A percentile compares a stretch with the other conserved stretches of the same genome.
Evolutionary conservation across 768 basidiomycete species (phyloP).

Genomic region (Phlegmacium glaucopus): DNA sequence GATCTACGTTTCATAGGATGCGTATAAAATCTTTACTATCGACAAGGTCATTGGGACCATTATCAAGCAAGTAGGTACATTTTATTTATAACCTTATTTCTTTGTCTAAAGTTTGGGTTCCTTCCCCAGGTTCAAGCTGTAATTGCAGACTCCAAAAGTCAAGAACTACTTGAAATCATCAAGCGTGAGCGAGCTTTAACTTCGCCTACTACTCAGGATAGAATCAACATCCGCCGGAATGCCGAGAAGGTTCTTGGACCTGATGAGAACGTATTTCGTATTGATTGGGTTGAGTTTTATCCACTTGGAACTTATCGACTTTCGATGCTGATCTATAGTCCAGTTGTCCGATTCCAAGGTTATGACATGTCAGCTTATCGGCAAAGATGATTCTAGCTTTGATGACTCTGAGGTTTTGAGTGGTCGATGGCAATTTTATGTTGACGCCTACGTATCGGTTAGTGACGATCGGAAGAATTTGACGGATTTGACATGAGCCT

Average conservation of each 20-base stretch:
- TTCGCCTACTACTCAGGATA: constrained; percentile 66
- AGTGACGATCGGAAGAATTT: constrained; percentile 8
- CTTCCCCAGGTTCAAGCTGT: constrained; percentile 55
- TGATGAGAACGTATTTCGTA: constrained; percentile 75
- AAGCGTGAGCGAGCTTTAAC: constrained; percentile 62
- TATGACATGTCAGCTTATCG: constrained; percentile 71
- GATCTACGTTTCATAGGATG: constrained; percentile 40
- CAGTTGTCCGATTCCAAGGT: constrained; percentile 65
- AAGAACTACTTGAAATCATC: constrained; percentile 67
- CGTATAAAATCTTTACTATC: constrained; percentile 88
- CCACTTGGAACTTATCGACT: not conserved
- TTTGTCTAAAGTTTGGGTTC: not conserved
- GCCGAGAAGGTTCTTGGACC: constrained; percentile 70
- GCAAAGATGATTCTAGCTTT: constrained; percentile 72
- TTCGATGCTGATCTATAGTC: not conserved
- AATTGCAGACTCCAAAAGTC: constrained; percentile 65
- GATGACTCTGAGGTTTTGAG: constrained; percentile 77
- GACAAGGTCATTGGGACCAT: constrained; percentile 88
- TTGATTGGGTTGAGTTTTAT: constrained; percentile 64
- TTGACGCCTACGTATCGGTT: constrained; percentile 74
- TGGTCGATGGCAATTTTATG: constrained; percentile 76
- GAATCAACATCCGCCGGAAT: constrained; percentile 60
- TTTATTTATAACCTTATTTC: not conserved
- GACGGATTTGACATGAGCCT: not conserved
- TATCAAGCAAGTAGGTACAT: constrained; percentile 74